Base-by-base conservation (phyloP, 306 rosid species). In the Casuarina equisetifolia region DNA sequence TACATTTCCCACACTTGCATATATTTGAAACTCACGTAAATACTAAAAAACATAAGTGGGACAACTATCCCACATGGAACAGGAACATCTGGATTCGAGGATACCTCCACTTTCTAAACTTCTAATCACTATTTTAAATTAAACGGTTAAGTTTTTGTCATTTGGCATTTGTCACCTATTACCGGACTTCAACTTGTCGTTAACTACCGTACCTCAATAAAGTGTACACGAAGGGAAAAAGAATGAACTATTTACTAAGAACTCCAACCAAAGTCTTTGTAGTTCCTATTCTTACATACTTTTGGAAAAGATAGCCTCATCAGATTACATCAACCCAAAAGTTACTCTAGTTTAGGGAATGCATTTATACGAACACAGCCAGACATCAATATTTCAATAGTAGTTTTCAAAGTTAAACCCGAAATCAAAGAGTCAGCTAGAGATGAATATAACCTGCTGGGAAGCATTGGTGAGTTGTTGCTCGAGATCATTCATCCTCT, bases 401-500 rank as follows among this genome's bases (percentile, higher is more conserved):
- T 63, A 63, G 20, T 13, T 36, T 38, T 58, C 38, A 59, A 12
- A 44, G 55, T 57, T 36, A 70, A 62, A 44, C 32, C 49, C 51
- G 76, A 12, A 57, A 46, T 46, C 39, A 52, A 17, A 59, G 52
- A 49, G 9, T 63, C 8, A 12, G 57, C 66, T 72, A 32, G 52
- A 40, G 36, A 64, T 50, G 17, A 35, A 76, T 16, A 48, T 70
- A 69, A 96, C 99, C 98, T 92, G 98, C 85, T 85, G 92, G 61
- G 99, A 96, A 36, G 86, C 94, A 83, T 66, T 49, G 81, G 84
- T 88, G 55, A 96, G 90, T 59, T 81, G 91, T 46, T 89, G 91
- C 86, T 96, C 99, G 64, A 96, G 86, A 68, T 91, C 98, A 74
- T 40, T 80, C 76, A 96, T 80, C 76, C 82, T 89, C 45, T 86